phyloP scores from a whole-genome alignment of 2,329 filamentous ascomycete genomes.

The Claviceps sp. region DNA sequence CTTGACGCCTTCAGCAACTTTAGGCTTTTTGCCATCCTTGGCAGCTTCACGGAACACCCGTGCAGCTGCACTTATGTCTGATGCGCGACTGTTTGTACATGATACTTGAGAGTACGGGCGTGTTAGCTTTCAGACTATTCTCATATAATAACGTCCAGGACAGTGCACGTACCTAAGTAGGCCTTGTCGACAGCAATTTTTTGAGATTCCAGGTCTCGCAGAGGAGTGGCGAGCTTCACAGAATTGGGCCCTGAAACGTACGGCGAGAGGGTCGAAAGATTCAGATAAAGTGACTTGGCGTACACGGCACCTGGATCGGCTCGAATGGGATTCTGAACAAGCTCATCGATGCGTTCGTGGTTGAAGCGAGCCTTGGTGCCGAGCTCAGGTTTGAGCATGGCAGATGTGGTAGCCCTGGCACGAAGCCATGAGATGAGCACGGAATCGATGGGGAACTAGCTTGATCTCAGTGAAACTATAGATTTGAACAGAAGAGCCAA shows the following conservation, averaged over 20 bases:
- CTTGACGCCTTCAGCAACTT: constrained; percentile 61
- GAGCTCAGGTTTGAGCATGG: constrained; percentile 33
- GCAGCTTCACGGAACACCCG: constrained; percentile 12
- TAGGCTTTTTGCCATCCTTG: constrained; percentile 47
- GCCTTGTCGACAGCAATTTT: background rate
- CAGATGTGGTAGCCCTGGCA: constrained; percentile 59
- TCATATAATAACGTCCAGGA: no score
- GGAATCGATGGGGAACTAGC: constrained; percentile 61
- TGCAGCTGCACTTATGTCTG: background rate
- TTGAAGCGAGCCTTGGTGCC: constrained; percentile 48
- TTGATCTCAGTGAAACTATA: background rate
- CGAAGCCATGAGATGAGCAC: constrained; percentile 61
- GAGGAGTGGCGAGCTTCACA: constrained; percentile 35
- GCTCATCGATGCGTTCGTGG: constrained; percentile 58
- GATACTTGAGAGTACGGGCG: background rate
- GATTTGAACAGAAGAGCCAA: background rate
- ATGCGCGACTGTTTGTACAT: background rate
- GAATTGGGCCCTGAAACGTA: constrained; percentile 82
- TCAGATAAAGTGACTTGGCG: constrained; percentile 68
- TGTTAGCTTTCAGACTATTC: background rate
- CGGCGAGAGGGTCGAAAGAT: constrained; percentile 72
- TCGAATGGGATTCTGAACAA: constrained; percentile 50
- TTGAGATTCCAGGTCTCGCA: background rate
- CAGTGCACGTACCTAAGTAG: background rate
- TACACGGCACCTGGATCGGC: constrained; percentile 72